Conservation (phyloP, 345 rosid species). For the Odontarrhena argentea region DNA sequence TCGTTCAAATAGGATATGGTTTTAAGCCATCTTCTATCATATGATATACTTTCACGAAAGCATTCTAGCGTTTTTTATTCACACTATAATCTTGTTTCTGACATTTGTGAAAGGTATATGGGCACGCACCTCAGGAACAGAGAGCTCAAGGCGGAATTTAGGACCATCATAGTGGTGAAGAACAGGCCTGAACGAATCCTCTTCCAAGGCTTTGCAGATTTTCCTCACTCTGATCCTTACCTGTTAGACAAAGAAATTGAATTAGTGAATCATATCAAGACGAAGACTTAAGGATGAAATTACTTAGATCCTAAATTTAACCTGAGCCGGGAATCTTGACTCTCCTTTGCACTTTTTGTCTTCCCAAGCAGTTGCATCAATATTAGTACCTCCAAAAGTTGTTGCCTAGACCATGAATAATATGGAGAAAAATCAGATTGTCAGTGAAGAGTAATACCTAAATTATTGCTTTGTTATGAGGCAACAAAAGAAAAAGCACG, state of each 20-base stretch:
- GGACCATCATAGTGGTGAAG: slow-evolving; percentile 98
- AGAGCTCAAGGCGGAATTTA: slow-evolving; percentile 94
- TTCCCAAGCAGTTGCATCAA: slow-evolving; percentile 99
- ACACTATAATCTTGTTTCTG: background rate
- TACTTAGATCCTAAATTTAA: slow-evolving; percentile 19
- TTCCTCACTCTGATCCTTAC: slow-evolving; percentile 85
- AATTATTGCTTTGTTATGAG: background rate
- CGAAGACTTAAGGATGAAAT: background rate
- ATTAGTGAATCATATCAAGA: slow-evolving; percentile 7
- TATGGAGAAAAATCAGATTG: background rate
- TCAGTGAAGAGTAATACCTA: background rate
- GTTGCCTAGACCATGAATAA: slow-evolving; percentile 59
- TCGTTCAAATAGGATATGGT: background rate
- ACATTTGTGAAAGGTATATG: background rate
- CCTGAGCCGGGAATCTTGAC: slow-evolving; percentile 99
- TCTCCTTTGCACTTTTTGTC: slow-evolving; percentile 99
- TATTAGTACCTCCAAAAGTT: slow-evolving; percentile 95
- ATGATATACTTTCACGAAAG: background rate
- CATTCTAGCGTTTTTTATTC: background rate
- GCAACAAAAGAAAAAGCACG: slow-evolving; percentile 19
- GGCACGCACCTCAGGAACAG: slow-evolving; percentile 88
- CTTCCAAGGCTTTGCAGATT: slow-evolving; percentile 94
- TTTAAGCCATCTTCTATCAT: background rate
- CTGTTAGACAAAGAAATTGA: slow-evolving; percentile 37
- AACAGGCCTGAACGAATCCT: slow-evolving; percentile 94